phyloP scores from a whole-genome alignment of 179 eudicot genomes.

The Beta corolliflora region DNA sequence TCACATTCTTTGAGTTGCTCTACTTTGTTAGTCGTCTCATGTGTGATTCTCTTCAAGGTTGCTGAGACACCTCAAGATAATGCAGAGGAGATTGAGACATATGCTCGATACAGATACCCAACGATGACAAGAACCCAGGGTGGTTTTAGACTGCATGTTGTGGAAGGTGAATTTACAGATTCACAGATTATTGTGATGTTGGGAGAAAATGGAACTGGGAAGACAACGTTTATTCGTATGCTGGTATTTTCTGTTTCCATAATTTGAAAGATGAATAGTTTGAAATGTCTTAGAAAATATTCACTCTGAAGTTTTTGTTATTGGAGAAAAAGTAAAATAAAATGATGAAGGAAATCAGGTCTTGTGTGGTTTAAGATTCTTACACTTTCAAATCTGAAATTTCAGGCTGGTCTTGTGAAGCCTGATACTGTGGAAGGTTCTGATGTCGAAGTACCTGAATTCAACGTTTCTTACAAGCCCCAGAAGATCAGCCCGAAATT shows the following conservation, averaged over 20 bases:
- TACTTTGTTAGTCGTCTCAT: slow-evolving; percentile 5
- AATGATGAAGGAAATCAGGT: not conserved
- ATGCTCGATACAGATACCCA: slow-evolving; percentile 90
- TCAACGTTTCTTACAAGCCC: slow-evolving; percentile 94
- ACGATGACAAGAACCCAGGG: slow-evolving; percentile 90
- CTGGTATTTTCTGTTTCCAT: slow-evolving; percentile 54
- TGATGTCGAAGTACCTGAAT: slow-evolving; percentile 87
- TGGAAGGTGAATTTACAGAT: slow-evolving; percentile 94
- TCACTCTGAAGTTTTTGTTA: not conserved
- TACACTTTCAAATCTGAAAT: slow-evolving; percentile 9
- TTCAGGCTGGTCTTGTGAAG: slow-evolving; percentile 89
- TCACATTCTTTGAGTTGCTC: not conserved
- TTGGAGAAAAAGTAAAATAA: not conserved
- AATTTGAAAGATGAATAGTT: not conserved
- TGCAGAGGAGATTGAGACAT: slow-evolving; percentile 84
- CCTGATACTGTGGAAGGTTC: slow-evolving; percentile 80
- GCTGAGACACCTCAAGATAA: slow-evolving; percentile 93
- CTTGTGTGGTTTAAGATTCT: not conserved
- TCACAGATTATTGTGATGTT: slow-evolving; percentile 95
- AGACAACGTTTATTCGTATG: slow-evolving; percentile 93
- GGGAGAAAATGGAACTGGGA: slow-evolving; percentile 98
- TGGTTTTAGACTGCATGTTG: slow-evolving; percentile 71
- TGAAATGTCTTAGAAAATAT: not conserved
- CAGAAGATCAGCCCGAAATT: slow-evolving; percentile 95
- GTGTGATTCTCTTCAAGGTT: slow-evolving; percentile 46